Conservation (phyloP, 2,329 filamentous ascomycete genomes). For the Clonostachys chloroleuca region DNA sequence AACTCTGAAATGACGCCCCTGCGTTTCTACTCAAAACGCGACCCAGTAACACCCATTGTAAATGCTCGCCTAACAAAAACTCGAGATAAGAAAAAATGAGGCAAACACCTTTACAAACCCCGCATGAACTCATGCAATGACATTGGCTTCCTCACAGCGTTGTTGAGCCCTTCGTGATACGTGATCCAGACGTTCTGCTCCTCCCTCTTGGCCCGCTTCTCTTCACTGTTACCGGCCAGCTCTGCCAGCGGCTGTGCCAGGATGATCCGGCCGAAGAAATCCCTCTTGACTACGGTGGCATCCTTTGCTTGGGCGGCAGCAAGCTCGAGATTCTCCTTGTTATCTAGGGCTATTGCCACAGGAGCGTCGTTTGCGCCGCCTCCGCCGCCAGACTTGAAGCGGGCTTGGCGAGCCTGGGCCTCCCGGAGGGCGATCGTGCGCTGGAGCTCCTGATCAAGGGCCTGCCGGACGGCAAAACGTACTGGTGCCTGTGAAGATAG, state of each 20-base stretch:
- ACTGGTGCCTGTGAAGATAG: constrained; percentile 63
- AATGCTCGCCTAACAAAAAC: too few species aligned
- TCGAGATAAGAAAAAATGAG: too few species aligned
- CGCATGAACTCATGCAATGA: constrained; percentile 74
- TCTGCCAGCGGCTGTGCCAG: constrained; percentile 31
- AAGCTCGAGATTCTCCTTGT: constrained; percentile 29
- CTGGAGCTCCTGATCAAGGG: constrained; percentile 84
- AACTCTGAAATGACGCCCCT: too few species aligned
- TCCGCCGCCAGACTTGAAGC: constrained; percentile 53
- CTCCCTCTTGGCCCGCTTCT: constrained; percentile 31
- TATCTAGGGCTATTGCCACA: constrained; percentile 13
- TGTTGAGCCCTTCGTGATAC: constrained; percentile 86
- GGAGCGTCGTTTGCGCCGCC: constrained; percentile 15
- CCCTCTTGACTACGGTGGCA: constrained; percentile 54
- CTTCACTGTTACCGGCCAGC: constrained; percentile 29
- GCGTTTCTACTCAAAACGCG: too few species aligned
- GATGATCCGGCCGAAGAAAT: constrained; percentile 82
- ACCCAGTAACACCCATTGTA: too few species aligned
- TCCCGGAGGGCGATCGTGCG: constrained; percentile 67
- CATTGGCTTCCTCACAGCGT: constrained; percentile 86
- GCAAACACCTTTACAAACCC: constrained; percentile 40
- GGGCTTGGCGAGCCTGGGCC: constrained; percentile 59
- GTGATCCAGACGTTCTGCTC: constrained; percentile 74
- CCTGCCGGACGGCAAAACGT: constrained; percentile 89
- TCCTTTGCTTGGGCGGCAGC: constrained; percentile 22